A percentile compares a stretch with the other conserved stretches of the same genome.
These are phyloP conservation scores for Primulina eburnea DNA, from an alignment of 257 asterid species.

Conservation along the genomic window DNA sequence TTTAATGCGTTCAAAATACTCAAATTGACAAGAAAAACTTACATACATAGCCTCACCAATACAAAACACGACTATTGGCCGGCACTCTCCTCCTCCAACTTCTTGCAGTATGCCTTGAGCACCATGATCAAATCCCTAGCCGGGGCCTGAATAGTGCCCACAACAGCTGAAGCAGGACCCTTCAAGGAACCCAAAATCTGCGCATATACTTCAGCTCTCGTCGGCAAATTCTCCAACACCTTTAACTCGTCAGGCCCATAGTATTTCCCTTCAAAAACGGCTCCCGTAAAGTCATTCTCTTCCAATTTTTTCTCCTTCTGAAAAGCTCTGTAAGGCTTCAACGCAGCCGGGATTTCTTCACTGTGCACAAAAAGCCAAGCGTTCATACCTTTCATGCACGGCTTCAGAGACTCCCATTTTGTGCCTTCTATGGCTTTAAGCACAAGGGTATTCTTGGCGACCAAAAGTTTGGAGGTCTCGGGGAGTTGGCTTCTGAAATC, in stretches of 20 bases:
- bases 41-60: constrained; percentile 16
- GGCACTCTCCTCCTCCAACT: constrained; percentile 54
- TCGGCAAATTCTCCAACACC: constrained; percentile 70
- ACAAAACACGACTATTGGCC: constrained; percentile 33
- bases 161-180: constrained; percentile 92
- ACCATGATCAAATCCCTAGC: constrained; percentile 78
- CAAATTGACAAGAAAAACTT: constrained; percentile 23
- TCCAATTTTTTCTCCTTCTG: constrained; percentile 89
- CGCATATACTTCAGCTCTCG: constrained; percentile 73
- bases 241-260: constrained; percentile 77
- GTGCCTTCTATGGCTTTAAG: constrained; percentile 85
- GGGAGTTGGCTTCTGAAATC: constrained; percentile 75
- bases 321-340: constrained; percentile 75
- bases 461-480: constrained; percentile 68
- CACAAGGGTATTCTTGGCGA: constrained; percentile 85
- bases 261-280: constrained; percentile 87
- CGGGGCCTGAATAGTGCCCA: constrained; percentile 86
- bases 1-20: background rate
- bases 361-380: constrained; percentile 87
- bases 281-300: constrained; percentile 77
- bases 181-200: constrained; percentile 68
- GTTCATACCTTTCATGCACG: constrained; percentile 94
- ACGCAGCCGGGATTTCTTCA: constrained; percentile 92
- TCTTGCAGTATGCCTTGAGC: constrained; percentile 75
- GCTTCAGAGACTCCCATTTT: constrained; percentile 75